Base-by-base conservation (phyloP, 2,329 filamentous ascomycete genomes). In the Dothidotthia symphoricarpi region DNA sequence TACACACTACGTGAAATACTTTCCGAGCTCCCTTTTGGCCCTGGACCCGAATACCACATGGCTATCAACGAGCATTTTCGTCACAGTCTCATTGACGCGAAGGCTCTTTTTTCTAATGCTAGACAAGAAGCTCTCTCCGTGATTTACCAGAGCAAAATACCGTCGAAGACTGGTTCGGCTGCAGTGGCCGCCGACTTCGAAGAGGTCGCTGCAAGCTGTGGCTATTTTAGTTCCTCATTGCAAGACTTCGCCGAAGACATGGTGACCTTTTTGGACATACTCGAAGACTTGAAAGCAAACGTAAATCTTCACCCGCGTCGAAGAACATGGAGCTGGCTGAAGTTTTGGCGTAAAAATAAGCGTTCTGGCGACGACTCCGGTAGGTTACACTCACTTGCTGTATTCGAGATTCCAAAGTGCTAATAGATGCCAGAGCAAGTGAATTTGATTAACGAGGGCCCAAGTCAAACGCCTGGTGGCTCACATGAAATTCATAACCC, bases 131-230 rank as follows among this genome's bases (percentile, higher is more conserved):
- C 93, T 0, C 72, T 98, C 6, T 76, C 82, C 39, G 77, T 85
- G 40, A 75, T 98, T 1, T 97, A 98, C 66, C 82, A 79, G 47
- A 86, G 80, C 34, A 88, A 89, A 43, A 83, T 89, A 53, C 74
- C 89, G 26, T 80, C 80, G 9, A 80, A 80, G 41, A 73, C 81
- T 3, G 77, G 81, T 28, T 83, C 85, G 0, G 76, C 88, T 35
- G 85, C 85, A 45, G 77, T 91, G 7, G 85, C 94, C 59, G 93
- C 91, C 2, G 93, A 97, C 64, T 89, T 95, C 40, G 93, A 98
- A 64, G 93, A 98, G 66, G 90, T 97, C 9, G 90, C 91, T 27
- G 91, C 93, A n/a, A 94, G 90, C 39, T 98, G 93, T 59, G 91
- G 93, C 0, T 90, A 97, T 67, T 98, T 97, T 61, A 91, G 87